Base-by-base conservation (phyloP, 2,329 filamentous ascomycete species). In the Blastomyces silverae region DNA sequence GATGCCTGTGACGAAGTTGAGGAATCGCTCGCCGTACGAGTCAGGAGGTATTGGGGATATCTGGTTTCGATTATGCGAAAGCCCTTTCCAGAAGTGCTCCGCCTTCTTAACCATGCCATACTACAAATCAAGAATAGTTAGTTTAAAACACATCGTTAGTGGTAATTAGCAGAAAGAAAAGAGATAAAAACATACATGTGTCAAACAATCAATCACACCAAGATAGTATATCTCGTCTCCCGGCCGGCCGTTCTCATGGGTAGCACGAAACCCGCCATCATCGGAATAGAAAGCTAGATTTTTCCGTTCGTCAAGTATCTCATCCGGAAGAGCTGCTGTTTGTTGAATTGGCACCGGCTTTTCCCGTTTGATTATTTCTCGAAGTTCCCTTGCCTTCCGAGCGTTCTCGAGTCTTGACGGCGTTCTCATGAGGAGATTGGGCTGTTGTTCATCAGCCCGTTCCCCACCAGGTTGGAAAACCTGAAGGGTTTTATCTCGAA, bases 211-310 rank as follows among this genome's bases (percentile, higher is more conserved):
- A 76, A 99, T 99, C 71, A 99, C 95, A 46, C 94, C 95, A 8
- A 99, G 85, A 75, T 99, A 99, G 78, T 99, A 99, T 53, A 99
- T 92, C 78, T 96, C 91, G 64, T 97, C 91, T 1, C 89, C 92
- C 1, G 90, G 86, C 20, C 81, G 80, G 67, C 96, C 89, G 76
- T 96, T 87, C 76, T 97, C 92, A 73, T 97, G 92, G 0, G 94
- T 97, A 15, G 94, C 93, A 70, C 88, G 84, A 77, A 97, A 92
- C 2, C 94, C 94, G 60, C 94, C 94, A 73, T 97, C 93, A 70
- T 97, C 93, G 65, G 88, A 87, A 75, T 96, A 97, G 76, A 97
- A 99, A 69, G 93, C 87, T 69, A 92, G 89, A 62, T 89, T 88
- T 70, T 84, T 87, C 67, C 89, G 84, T 66, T 88, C 87, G 72